Percentiles rank a stretch among this genome's conserved stretches.
Evolutionary conservation across 352 stramenopile genomes (phyloP).

Genomic region (Phytophthora ohioensis): DNA sequence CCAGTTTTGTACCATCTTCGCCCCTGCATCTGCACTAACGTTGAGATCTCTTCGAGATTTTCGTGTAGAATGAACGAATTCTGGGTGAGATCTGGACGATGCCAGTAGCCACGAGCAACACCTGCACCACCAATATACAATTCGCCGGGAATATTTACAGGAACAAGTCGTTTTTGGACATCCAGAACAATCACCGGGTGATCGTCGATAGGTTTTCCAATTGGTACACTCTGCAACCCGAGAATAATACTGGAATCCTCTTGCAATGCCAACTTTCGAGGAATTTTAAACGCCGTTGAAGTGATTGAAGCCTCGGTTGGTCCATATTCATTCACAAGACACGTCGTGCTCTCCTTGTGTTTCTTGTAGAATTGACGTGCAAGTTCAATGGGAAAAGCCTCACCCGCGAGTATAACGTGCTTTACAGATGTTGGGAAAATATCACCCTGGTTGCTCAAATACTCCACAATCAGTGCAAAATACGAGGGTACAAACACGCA

Average conservation of each 20-base stretch:
- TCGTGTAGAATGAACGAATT: conserved; percentile 31
- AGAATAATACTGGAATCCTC: conserved; percentile 3
- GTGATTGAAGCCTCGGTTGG: conserved; percentile 64
- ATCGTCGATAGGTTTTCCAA: conserved; percentile 61
- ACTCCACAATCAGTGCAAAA: conserved; percentile 61
- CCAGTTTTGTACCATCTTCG: conserved; percentile 69
- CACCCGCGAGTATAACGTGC: conserved; percentile 54
- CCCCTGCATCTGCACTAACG: conserved; percentile 4
- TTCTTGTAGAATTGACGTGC: conserved; percentile 58
- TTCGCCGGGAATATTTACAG: conserved; percentile 61
- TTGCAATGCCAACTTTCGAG: conserved; percentile 37
- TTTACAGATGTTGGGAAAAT: conserved; percentile 45
- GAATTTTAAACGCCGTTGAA: conserved; percentile 49
- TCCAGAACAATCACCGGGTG: conserved; percentile 65
- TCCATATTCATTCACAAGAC: conserved; percentile 64
- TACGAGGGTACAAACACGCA: conserved; percentile 73
- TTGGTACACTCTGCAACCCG: conserved; percentile 52
- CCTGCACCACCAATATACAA: conserved; percentile 76
- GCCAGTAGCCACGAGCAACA: conserved; percentile 75
- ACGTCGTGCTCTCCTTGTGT: conserved; percentile 26
- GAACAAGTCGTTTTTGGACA: conserved; percentile 48
- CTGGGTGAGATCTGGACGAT: conserved; percentile 50
- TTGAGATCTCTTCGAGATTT: conserved; percentile 24
- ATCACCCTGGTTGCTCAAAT: conserved; percentile 32
- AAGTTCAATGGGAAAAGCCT: conserved; percentile 57